Evolutionary conservation across 495 filamentous ascomycete species (phyloP).

Genomic region (Penicillium dipodomyicola): DNA sequence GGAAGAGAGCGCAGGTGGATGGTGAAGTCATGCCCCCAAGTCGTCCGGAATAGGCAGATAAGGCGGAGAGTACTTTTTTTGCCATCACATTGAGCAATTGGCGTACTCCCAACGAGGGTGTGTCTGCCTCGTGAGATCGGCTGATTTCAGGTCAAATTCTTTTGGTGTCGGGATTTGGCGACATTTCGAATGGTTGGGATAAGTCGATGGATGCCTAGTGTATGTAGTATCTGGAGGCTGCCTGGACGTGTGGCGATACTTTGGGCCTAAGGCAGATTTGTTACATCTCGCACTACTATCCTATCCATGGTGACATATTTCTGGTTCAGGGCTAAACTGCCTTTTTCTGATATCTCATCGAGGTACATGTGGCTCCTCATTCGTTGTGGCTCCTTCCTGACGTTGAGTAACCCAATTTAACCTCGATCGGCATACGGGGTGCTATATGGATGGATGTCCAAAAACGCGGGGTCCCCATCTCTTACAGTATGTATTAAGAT

Average conservation of each 20-base stretch:
- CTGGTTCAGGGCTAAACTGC: no score
- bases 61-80: slow-evolving; percentile 33
- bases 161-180: not conserved
- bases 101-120: not conserved
- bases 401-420: slow-evolving; percentile 5
- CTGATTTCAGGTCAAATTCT: not conserved
- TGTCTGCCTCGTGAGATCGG: slow-evolving; percentile 4
- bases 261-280: not conserved
- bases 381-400: not conserved
- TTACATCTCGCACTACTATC: not conserved
- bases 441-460: not conserved
- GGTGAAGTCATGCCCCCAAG: slow-evolving; percentile 24
- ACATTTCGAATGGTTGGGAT: not conserved
- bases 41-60: slow-evolving; percentile 24
- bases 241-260: not conserved
- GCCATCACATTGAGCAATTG: slow-evolving; percentile 13
- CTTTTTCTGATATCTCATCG: not conserved
- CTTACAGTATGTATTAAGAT: not conserved
- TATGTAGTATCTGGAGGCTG: not conserved
- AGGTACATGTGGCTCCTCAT: not conserved
- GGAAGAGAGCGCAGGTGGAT: slow-evolving; percentile 15
- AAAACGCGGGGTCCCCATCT: not conserved
- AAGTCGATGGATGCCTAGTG: not conserved
- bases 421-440: not conserved
- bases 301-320: not conserved